Conservation (phyloP, 2,329 filamentous ascomycete genomes). For the Fusarium sp. region DNA sequence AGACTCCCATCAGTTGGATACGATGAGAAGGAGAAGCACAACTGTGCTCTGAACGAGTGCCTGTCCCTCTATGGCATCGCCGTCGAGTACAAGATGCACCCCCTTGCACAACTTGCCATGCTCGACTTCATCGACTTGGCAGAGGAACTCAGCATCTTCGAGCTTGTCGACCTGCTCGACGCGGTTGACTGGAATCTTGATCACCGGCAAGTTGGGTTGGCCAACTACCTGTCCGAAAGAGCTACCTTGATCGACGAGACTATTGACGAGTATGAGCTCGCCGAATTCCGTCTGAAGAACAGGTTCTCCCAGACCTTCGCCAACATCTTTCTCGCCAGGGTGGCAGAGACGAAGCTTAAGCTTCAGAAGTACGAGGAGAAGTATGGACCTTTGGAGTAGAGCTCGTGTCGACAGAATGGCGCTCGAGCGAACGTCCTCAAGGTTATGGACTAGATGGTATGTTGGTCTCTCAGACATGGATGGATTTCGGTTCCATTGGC, state of each 20-base stretch:
- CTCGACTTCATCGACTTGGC: not conserved
- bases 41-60: not conserved
- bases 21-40: not conserved
- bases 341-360: not conserved
- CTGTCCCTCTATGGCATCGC: not conserved
- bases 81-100: not conserved
- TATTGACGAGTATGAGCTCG: not conserved
- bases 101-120: not conserved
- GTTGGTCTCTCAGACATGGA: too few species aligned
- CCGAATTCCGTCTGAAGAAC: not conserved
- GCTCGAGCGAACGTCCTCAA: not conserved
- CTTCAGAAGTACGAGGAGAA: not conserved
- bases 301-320: not conserved
- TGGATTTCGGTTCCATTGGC: not conserved
- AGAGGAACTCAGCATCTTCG: not conserved
- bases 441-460: not conserved
- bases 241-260: not conserved
- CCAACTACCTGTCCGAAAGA: not conserved
- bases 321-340: not conserved
- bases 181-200: not conserved
- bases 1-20: not conserved
- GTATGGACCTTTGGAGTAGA: not conserved
- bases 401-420: not conserved
- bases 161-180: not conserved
- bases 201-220: not conserved